A percentile compares a stretch with the other conserved stretches of the same genome.
Conservation (phyloP, 2,329 filamentous ascomycete species). For the Curvularia hawaiiensis region DNA sequence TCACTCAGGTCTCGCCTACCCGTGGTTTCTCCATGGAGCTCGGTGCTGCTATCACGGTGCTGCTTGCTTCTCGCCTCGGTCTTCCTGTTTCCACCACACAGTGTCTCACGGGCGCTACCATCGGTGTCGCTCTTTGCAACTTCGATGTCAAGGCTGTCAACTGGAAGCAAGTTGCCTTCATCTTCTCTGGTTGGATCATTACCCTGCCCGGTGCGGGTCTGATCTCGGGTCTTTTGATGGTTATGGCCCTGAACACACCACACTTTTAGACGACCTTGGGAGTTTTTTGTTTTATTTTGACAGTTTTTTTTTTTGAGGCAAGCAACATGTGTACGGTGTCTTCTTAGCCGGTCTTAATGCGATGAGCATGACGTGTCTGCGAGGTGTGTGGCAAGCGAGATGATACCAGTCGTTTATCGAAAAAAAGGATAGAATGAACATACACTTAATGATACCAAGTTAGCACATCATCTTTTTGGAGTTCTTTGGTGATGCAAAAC, state of each 20-base stretch:
- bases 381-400: not conserved
- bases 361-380: not conserved
- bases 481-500: not conserved
- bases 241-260: constrained; percentile 52
- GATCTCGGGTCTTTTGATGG: constrained; percentile 47
- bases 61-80: constrained; percentile 65
- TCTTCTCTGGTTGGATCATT: constrained; percentile 52
- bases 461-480: no score
- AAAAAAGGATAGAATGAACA: not conserved
- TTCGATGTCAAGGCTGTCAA: constrained; percentile 49
- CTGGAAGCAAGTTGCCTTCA: constrained; percentile 49
- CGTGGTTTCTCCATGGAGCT: constrained; percentile 52
- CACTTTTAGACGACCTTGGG: constrained; percentile 32
- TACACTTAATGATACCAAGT: not conserved
- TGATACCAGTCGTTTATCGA: constrained; percentile 10
- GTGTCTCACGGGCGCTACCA: constrained; percentile 49
- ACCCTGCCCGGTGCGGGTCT: constrained; percentile 51
- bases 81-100: constrained; percentile 70
- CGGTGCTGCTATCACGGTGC: constrained; percentile 63
- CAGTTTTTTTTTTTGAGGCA: not conserved
- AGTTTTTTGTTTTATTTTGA: not conserved
- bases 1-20: constrained; percentile 65
- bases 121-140: constrained; percentile 39
- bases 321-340: not conserved
- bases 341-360: not conserved